Conservation (phyloP, 345 rosid species). For the Barbarea vulgaris region DNA sequence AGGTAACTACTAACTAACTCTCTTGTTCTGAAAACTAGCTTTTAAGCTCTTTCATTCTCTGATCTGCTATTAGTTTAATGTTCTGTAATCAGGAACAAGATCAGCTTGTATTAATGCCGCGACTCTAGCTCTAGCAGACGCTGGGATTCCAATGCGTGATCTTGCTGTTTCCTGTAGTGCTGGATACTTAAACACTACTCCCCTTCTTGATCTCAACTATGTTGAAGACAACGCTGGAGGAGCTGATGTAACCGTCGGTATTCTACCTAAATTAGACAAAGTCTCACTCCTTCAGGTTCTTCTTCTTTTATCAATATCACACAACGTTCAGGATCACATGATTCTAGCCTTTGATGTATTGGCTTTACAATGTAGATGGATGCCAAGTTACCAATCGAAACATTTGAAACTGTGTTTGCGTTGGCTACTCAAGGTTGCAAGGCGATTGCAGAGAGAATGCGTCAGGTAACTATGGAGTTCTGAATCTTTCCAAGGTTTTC, state of each 20-base stretch:
- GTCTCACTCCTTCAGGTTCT: conserved; percentile 95
- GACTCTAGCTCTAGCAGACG: conserved; percentile 95
- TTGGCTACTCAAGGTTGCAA: conserved; percentile 88
- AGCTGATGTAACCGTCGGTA: conserved; percentile 87
- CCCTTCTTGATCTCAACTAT: conserved; percentile 90
- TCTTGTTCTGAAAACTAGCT: not conserved
- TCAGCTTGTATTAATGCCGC: conserved; percentile 99
- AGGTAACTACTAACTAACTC: conserved; percentile 50
- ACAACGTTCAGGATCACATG: not conserved
- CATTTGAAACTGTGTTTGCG: conserved; percentile 85
- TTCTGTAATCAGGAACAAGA: conserved; percentile 65
- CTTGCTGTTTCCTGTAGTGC: conserved; percentile 93
- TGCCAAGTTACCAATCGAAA: conserved; percentile 71
- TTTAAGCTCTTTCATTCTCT: not conserved
- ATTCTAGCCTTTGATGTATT: not conserved
- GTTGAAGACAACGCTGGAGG: conserved; percentile 97
- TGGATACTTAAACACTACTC: conserved; percentile 83
- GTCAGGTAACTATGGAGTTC: conserved; percentile 53
- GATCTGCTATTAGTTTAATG: conserved; percentile 1
- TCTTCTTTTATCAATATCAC: conserved; percentile 5
- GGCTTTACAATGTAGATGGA: conserved; percentile 67
- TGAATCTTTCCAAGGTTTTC: not conserved
- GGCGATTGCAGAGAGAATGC: conserved; percentile 74
- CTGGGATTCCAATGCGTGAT: conserved; percentile 96
- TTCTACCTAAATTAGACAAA: conserved; percentile 86